phyloP scores from a whole-genome alignment of 1,139 yeast species.

The Candida neerlandica region DNA sequence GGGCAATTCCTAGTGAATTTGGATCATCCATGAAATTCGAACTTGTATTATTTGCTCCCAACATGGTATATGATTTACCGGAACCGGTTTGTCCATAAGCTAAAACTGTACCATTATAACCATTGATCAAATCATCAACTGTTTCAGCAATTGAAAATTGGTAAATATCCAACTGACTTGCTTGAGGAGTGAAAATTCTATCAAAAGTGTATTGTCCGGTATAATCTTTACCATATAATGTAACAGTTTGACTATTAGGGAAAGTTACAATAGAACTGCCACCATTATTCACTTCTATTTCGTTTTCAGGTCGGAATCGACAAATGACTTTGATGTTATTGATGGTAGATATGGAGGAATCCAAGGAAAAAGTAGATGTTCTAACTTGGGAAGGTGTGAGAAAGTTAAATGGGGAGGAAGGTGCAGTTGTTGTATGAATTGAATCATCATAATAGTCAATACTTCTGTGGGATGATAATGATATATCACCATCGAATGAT shows the following conservation, averaged over 20 bases:
- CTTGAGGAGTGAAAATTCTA: constrained; percentile 54
- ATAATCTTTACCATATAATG: constrained; percentile 32
- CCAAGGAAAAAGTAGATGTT: constrained; percentile 6
- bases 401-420: constrained; percentile 7
- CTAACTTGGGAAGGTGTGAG: constrained; percentile 9
- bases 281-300: constrained; percentile 29
- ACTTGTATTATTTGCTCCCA: constrained; percentile 47
- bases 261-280: constrained; percentile 19
- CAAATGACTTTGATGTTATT: constrained; percentile 63
- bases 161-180: constrained; percentile 64
- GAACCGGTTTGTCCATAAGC: constrained; percentile 92
- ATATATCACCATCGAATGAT: constrained; percentile 7
- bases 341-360: constrained; percentile 1
- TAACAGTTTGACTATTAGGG: constrained; percentile 27
- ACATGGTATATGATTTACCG: constrained; percentile 86
- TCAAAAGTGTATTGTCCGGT: constrained; percentile 62
- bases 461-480: constrained; percentile 7
- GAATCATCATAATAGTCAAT: constrained; percentile 9
- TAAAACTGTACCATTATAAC: constrained; percentile 82
- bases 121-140: constrained; percentile 70
- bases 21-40: constrained; percentile 16
- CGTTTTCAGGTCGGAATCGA: constrained; percentile 59
- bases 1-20: constrained; percentile 63
- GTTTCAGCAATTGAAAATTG: constrained; percentile 59
- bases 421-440: not conserved